These are phyloP conservation scores for Trichosanthes truncata DNA, from an alignment of 306 rosid genomes.

Conservation along the genomic window DNA sequence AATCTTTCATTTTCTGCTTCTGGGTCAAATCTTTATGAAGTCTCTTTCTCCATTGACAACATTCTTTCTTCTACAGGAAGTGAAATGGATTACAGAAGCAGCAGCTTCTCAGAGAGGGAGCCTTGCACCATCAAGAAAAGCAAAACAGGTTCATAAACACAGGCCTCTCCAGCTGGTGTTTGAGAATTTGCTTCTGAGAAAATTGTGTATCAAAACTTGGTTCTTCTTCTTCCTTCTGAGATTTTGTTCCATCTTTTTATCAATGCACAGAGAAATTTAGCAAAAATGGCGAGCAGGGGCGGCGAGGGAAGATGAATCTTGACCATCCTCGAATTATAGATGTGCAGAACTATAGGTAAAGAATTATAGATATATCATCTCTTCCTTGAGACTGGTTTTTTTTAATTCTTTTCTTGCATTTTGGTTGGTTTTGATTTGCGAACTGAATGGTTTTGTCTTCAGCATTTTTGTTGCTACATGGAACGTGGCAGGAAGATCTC, in stretches of 20 bases:
- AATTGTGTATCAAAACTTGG: neutral
- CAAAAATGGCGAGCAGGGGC: constrained; percentile 54
- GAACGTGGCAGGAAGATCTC: constrained; percentile 99
- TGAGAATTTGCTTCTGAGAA: neutral
- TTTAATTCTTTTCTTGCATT: constrained; percentile 12
- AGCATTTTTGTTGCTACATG: constrained; percentile 95
- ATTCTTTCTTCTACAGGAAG: constrained; percentile 49
- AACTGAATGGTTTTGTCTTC: constrained; percentile 13
- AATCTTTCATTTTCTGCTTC: neutral
- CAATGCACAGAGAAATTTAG: constrained; percentile 71
- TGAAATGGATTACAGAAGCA: constrained; percentile 61
- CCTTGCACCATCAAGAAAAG: constrained; percentile 86
- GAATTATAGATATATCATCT: neutral
- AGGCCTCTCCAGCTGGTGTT: neutral
- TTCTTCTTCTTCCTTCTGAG: neutral
- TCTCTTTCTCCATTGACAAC: neutral
- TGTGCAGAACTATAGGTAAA: constrained; percentile 86
- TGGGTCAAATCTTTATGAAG: neutral
- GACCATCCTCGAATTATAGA: constrained; percentile 94
- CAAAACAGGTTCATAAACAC: constrained; percentile 61
- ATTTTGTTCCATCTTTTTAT: constrained; percentile 5
- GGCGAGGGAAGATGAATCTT: constrained; percentile 84
- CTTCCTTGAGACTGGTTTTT: constrained; percentile 8
- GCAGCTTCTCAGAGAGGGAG: constrained; percentile 94
- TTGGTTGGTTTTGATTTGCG: constrained; percentile 12